These are phyloP conservation scores for Apiosordaria backusii DNA, from an alignment of 495 filamentous ascomycete species.

Conservation along the genomic window DNA sequence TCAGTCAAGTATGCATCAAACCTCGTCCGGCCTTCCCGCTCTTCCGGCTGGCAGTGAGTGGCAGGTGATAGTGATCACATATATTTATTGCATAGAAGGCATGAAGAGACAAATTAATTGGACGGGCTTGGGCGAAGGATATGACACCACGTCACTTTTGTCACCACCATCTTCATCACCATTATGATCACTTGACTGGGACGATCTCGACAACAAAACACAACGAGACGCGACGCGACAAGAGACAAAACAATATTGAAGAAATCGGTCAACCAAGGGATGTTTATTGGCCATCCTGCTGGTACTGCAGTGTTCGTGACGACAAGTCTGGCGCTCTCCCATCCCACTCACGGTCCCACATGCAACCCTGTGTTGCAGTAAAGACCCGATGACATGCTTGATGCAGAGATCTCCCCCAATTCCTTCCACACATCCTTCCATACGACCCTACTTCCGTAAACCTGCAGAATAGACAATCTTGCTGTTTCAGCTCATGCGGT, in stretches of 20 bases:
- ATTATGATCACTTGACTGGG: not conserved
- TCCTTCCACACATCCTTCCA: not conserved
- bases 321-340: no score
- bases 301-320: no score
- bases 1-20: not conserved
- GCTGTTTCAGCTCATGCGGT: not conserved
- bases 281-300: not conserved
- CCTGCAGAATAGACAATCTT: not conserved
- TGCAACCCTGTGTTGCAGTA: no score
- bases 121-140: not conserved
- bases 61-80: no score
- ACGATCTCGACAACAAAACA: no score
- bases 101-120: not conserved
- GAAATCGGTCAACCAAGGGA: not conserved
- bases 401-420: not conserved
- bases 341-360: no score
- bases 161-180: not conserved
- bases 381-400: no score
- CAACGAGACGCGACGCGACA: no score
- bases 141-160: not conserved
- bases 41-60: not conserved
- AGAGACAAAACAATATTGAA: not conserved
- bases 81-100: not conserved
- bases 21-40: not conserved
- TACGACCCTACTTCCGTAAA: not conserved